phyloP scores from a whole-genome alignment of 2,329 filamentous ascomycete species.

The Fusarium chuoi region DNA sequence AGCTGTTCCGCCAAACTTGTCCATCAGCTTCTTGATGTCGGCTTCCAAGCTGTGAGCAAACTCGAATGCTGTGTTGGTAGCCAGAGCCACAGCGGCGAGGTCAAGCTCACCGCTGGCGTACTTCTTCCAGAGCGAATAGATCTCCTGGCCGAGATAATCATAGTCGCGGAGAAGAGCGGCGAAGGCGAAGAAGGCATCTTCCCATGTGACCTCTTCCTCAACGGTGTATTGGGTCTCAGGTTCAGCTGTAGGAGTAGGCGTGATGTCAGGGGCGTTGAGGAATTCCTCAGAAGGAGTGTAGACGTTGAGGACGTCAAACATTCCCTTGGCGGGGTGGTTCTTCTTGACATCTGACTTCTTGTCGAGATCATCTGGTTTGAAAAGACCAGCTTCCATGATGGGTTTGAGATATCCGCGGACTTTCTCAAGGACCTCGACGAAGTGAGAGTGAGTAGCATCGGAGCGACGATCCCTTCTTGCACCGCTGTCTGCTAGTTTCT shows the following conservation, averaged over 20 bases:
- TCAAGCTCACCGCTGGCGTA: background rate
- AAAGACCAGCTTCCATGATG: conserved; percentile 10
- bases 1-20: background rate
- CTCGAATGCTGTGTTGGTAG: conserved; percentile 37
- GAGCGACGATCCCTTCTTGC: background rate
- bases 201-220: conserved; percentile 16
- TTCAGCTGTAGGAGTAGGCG: background rate
- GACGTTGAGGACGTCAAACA: conserved; percentile 23
- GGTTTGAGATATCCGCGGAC: conserved; percentile 29
- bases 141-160: background rate
- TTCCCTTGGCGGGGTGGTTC: conserved; percentile 1
- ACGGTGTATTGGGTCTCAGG: conserved; percentile 4
- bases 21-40: conserved; percentile 55
- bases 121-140: conserved; percentile 22
- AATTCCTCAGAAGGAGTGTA: conserved; percentile 30
- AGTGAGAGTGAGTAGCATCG: conserved; percentile 22
- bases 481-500: background rate
- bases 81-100: conserved; percentile 31
- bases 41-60: conserved; percentile 47
- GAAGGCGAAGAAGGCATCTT: conserved; percentile 24
- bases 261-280: conserved; percentile 23
- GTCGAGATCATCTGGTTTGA: background rate
- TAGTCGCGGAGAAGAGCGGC: conserved; percentile 17
- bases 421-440: conserved; percentile 36
- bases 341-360: background rate